Evolutionary conservation across 2,329 filamentous ascomycete genomes (phyloP).

Genomic region (Zymoseptoria crescenta): DNA sequence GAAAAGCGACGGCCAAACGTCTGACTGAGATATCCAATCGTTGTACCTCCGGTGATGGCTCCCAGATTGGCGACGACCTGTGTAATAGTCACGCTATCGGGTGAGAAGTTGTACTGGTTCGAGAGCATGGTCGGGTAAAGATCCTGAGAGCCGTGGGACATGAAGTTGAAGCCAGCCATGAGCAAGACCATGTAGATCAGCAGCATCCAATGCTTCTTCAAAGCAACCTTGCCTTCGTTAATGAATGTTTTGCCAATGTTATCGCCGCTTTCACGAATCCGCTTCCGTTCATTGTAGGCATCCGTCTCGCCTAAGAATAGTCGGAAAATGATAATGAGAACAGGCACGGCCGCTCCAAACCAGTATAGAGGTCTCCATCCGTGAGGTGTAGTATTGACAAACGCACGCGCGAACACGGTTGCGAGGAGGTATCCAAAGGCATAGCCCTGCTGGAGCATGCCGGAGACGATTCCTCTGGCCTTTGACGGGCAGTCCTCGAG

Average conservation of each 20-base stretch:
- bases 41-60: conserved; percentile 41
- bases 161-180: conserved; percentile 90
- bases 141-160: conserved; percentile 71
- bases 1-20: conserved; percentile 42
- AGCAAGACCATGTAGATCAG: conserved; percentile 74
- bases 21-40: conserved; percentile 39
- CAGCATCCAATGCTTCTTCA: conserved; percentile 72
- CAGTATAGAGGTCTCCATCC: conserved; percentile 81
- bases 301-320: conserved; percentile 72
- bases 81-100: conserved; percentile 41
- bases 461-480: conserved; percentile 53
- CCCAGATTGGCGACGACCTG: conserved; percentile 45
- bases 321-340: conserved; percentile 73
- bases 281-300: conserved; percentile 59
- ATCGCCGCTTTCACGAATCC: conserved; percentile 52
- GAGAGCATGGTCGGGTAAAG: conserved; percentile 53
- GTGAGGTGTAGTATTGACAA: conserved; percentile 69
- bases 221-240: conserved; percentile 66
- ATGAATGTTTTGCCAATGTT: conserved; percentile 62
- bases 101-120: conserved; percentile 51
- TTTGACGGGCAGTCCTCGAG: conserved; percentile 54
- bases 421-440: conserved; percentile 57
- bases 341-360: conserved; percentile 76
- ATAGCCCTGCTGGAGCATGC: conserved; percentile 57
- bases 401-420: conserved; percentile 39